Conservation (phyloP, 129 eudicot species). For the Ambrosia artemisiifolia region DNA sequence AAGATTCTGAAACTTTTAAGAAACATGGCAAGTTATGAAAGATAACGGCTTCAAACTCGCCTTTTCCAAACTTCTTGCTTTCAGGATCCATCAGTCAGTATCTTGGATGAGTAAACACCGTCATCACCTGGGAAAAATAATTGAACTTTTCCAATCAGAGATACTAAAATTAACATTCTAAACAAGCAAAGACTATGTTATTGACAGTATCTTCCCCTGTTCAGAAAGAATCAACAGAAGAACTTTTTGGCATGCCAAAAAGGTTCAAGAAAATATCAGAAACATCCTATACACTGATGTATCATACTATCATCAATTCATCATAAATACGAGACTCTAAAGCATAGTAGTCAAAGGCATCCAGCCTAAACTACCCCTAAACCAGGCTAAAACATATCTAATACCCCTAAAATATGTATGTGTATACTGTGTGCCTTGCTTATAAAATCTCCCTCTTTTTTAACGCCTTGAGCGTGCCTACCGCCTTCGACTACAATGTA, state of each 20-base stretch:
- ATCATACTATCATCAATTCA: background rate
- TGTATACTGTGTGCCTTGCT: too few species aligned
- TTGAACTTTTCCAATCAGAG: background rate
- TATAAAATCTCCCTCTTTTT: too few species aligned
- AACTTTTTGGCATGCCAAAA: background rate
- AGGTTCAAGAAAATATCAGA: background rate
- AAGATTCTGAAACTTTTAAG: background rate
- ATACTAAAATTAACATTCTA: background rate
- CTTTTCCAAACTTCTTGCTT: constrained; percentile 76
- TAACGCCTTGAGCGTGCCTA: too few species aligned
- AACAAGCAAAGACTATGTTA: background rate
- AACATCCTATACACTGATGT: background rate
- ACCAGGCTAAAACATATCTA: too few species aligned
- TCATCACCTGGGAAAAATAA: constrained; percentile 31
- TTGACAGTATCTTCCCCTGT: background rate
- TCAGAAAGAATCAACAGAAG: background rate
- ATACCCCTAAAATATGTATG: too few species aligned
- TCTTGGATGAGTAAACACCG: constrained; percentile 20
- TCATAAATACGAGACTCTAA: background rate
- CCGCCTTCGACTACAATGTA: background rate
- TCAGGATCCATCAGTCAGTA: constrained; percentile 57
- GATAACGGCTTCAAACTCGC: constrained; percentile 29
- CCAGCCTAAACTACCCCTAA: too few species aligned
- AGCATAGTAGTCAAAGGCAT: too few species aligned
- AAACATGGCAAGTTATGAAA: background rate